Evolutionary conservation across 768 basidiomycete species (phyloP).

Genomic region (Gloeophyllum trabeum): DNA sequence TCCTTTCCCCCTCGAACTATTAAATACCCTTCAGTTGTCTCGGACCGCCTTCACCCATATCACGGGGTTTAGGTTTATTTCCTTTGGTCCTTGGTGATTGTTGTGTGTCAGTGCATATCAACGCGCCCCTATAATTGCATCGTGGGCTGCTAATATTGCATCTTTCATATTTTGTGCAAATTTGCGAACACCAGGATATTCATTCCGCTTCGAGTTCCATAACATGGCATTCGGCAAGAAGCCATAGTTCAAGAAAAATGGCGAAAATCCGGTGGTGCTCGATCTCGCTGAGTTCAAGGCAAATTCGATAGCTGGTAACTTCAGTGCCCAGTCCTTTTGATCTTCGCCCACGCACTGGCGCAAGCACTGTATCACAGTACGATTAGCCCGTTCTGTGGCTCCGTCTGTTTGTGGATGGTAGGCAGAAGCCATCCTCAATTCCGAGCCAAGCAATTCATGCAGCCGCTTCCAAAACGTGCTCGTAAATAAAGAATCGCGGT

Average conservation of each 20-base stretch:
- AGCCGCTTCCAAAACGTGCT: constrained; percentile 15
- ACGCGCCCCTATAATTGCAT: too few species aligned
- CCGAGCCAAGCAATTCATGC: constrained; percentile 7
- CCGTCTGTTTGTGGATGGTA: constrained; percentile 20
- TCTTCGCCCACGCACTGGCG: constrained; percentile 1
- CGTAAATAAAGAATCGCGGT: constrained; percentile 15
- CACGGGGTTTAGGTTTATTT: too few species aligned
- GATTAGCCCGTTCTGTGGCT: constrained; percentile 5
- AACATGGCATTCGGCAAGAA: too few species aligned
- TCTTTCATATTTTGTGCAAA: constrained; percentile 17
- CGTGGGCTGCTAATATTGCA: constrained; percentile 20
- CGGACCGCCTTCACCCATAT: too few species aligned
- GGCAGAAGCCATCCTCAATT: constrained; percentile 13
- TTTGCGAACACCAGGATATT: constrained; percentile 16
- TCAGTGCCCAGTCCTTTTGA: constrained; percentile 10
- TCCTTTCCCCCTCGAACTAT: too few species aligned
- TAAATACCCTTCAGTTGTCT: too few species aligned
- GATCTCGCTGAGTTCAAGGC: constrained; percentile 11
- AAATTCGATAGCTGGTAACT: constrained; percentile 10
- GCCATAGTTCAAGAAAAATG: constrained; percentile 13
- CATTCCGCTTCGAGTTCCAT: too few species aligned
- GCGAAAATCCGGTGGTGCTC: constrained; percentile 8
- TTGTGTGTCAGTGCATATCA: too few species aligned
- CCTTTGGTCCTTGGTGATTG: too few species aligned
- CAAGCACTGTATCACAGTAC: constrained; percentile 3